Conservation (phyloP, 2,329 filamentous ascomycete species). For the Colletotrichum endophyticum region DNA sequence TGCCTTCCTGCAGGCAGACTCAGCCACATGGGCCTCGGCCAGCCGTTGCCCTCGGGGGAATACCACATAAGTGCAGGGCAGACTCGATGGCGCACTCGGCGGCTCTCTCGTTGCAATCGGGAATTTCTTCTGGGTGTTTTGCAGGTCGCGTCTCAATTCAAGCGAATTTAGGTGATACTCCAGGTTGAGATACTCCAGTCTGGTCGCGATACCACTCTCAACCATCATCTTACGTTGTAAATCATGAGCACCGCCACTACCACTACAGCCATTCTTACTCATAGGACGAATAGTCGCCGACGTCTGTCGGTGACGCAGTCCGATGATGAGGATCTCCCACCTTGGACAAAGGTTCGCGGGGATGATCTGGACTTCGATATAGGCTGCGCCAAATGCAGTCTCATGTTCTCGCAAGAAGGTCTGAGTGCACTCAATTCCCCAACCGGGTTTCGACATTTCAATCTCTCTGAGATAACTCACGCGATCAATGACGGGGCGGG, state of each 20-base stretch:
- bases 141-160: too few species aligned
- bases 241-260: background rate
- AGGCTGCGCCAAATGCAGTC: background rate
- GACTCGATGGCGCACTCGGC: background rate
- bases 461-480: background rate
- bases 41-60: too few species aligned
- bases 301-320: too few species aligned
- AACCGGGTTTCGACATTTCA: background rate
- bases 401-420: background rate
- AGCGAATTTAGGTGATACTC: too few species aligned
- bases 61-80: background rate
- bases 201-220: background rate
- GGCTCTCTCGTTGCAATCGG: background rate
- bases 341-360: too few species aligned
- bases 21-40: background rate
- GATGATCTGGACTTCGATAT: too few species aligned
- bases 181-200: too few species aligned
- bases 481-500: background rate
- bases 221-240: background rate
- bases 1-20: conserved; percentile 3
- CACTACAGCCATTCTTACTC: too few species aligned
- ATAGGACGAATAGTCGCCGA: too few species aligned
- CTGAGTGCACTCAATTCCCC: background rate
- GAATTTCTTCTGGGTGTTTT: background rate
- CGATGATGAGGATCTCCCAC: too few species aligned